A percentile compares a stretch with the other conserved stretches of the same genome.
Conservation (phyloP, 257 asterid genomes). For the Plectranthus barbatus region DNA sequence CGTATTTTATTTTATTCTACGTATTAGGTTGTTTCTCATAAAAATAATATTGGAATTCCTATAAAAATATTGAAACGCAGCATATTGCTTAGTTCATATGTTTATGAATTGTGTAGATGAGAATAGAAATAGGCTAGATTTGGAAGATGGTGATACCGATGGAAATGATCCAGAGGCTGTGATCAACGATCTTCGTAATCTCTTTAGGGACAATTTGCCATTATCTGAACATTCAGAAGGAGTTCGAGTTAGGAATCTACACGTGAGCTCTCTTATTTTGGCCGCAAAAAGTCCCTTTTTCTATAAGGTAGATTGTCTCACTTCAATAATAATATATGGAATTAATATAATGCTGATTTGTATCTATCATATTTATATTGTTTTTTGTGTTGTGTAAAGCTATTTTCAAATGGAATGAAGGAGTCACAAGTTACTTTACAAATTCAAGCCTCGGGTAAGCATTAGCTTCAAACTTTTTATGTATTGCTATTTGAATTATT, state of each 20-base stretch:
- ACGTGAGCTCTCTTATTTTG: slow-evolving; percentile 85
- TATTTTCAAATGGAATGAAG: slow-evolving; percentile 68
- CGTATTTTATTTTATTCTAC: too few species aligned
- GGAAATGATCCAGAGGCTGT: too few species aligned
- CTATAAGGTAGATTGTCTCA: slow-evolving; percentile 40
- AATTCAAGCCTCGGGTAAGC: slow-evolving; percentile 64
- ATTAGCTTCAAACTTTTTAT: background rate
- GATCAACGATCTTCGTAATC: background rate
- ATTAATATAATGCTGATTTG: slow-evolving; percentile 1
- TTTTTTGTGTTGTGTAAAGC: slow-evolving; percentile 31
- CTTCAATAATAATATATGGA: background rate
- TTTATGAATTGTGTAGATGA: too few species aligned
- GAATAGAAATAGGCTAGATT: too few species aligned
- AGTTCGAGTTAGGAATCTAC: slow-evolving; percentile 42
- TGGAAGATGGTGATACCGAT: too few species aligned
- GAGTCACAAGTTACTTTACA: slow-evolving; percentile 53
- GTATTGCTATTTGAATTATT: background rate
- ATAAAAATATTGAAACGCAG: too few species aligned
- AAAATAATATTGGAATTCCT: too few species aligned
- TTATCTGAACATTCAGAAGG: slow-evolving; percentile 32
- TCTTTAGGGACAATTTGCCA: too few species aligned
- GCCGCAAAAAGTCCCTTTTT: slow-evolving; percentile 82
- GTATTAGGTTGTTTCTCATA: too few species aligned
- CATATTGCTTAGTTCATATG: too few species aligned
- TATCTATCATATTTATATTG: too few species aligned